Evolutionary conservation across 305 asterid species (phyloP).

Genomic region (Fraxinus dipetala): DNA sequence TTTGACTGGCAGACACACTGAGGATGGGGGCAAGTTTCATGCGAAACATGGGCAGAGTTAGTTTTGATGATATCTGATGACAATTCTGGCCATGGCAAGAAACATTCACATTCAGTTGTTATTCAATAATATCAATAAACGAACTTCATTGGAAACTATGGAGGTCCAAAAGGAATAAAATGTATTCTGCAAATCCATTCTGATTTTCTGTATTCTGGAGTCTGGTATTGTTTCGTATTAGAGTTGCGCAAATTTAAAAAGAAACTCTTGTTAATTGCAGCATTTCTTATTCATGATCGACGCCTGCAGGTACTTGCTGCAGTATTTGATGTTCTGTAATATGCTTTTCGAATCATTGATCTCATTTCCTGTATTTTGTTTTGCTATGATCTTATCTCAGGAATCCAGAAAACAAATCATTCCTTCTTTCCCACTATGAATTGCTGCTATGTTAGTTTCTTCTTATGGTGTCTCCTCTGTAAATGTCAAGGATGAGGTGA

Average conservation of each 20-base stretch:
- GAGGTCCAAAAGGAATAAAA: conserved; percentile 34
- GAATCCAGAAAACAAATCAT: conserved; percentile 33
- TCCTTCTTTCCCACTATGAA: conserved; percentile 35
- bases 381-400: conserved; percentile 41
- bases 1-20: conserved; percentile 17
- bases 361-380: conserved; percentile 32
- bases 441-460: conserved; percentile 35
- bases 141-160: conserved; percentile 32
- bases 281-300: conserved; percentile 23
- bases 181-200: conserved; percentile 32
- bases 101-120: conserved; percentile 10
- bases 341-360: neutral
- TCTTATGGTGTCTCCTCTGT: conserved; percentile 50
- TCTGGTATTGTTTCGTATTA: conserved; percentile 14
- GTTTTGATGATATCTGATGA: conserved; percentile 41
- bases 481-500: conserved; percentile 84
- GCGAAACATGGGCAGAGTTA: conserved; percentile 41
- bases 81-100: conserved; percentile 11
- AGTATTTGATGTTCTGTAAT: conserved; percentile 14
- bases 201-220: conserved; percentile 18
- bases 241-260: conserved; percentile 3
- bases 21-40: conserved; percentile 16
- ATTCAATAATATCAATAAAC: conserved; percentile 18
- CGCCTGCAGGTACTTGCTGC: conserved; percentile 41
- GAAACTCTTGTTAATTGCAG: neutral